Conservation (phyloP, 768 basidiomycete genomes). For the Tulasnella sp. region DNA sequence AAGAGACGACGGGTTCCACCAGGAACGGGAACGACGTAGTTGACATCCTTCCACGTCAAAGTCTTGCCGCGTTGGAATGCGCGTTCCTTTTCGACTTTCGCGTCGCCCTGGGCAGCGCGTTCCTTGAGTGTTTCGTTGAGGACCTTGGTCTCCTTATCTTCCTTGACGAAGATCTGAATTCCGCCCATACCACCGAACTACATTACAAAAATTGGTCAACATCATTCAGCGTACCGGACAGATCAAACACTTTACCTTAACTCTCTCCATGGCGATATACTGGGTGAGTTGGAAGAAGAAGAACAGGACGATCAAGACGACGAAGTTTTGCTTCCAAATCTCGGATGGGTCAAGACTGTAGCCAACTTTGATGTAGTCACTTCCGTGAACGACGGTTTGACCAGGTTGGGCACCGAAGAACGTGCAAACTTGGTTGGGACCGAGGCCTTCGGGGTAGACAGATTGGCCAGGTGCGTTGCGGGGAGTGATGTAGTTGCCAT, state of each 20-base stretch:
- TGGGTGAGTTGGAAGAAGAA: slow-evolving; percentile 63
- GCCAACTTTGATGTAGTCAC: slow-evolving; percentile 52
- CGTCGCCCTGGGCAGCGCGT: neutral
- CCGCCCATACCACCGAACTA: slow-evolving; percentile 45
- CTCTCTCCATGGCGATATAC: slow-evolving; percentile 56
- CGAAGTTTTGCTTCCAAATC: slow-evolving; percentile 44
- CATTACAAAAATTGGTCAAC: slow-evolving; percentile 39
- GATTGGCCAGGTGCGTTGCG: slow-evolving; percentile 48
- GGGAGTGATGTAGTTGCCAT: slow-evolving; percentile 58
- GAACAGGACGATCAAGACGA: slow-evolving; percentile 64
- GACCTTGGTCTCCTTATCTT: slow-evolving; percentile 36
- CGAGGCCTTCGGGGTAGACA: slow-evolving; percentile 52
- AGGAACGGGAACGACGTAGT: slow-evolving; percentile 26
- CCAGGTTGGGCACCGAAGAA: slow-evolving; percentile 23
- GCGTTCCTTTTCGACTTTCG: slow-evolving; percentile 27
- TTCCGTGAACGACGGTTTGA: slow-evolving; percentile 38
- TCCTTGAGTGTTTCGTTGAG: slow-evolving; percentile 39
- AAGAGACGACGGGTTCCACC: slow-evolving; percentile 25
- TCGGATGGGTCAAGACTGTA: slow-evolving; percentile 29
- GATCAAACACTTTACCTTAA: slow-evolving; percentile 42
- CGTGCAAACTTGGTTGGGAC: slow-evolving; percentile 25
- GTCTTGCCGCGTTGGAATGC: slow-evolving; percentile 32
- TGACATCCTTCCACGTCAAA: slow-evolving; percentile 40
- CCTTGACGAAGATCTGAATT: slow-evolving; percentile 36
- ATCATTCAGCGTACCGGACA: slow-evolving; percentile 36